A percentile compares a stretch with the other conserved stretches of the same genome.
Conservation (phyloP, 805 yeast genomes). For the Metschnikowia anglica region DNA sequence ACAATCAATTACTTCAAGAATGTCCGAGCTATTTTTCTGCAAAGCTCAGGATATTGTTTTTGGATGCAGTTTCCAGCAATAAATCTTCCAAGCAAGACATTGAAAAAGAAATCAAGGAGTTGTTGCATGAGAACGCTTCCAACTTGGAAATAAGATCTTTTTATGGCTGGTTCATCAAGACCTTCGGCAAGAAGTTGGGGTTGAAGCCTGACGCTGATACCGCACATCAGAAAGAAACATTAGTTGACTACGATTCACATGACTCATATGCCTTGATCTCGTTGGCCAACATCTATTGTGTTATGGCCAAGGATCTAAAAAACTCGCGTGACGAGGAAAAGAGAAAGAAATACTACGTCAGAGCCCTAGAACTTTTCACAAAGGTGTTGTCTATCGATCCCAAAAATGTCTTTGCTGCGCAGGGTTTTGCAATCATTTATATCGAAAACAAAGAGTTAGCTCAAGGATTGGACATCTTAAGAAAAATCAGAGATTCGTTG, state of each 20-base stretch:
- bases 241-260: constrained; percentile 79
- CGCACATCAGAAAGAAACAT: constrained; percentile 78
- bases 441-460: constrained; percentile 78
- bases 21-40: constrained; percentile 77
- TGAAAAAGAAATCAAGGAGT: constrained; percentile 50
- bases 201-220: constrained; percentile 61
- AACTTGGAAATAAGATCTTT: constrained; percentile 85
- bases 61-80: constrained; percentile 50
- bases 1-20: constrained; percentile 53
- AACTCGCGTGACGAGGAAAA: constrained; percentile 51
- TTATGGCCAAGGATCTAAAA: constrained; percentile 76
- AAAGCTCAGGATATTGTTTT: constrained; percentile 63
- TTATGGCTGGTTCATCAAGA: constrained; percentile 83
- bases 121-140: constrained; percentile 54
- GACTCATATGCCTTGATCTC: constrained; percentile 88
- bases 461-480: constrained; percentile 79
- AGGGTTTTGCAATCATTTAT: constrained; percentile 90
- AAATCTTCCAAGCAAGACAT: constrained; percentile 42
- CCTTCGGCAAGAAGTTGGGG: constrained; percentile 52
- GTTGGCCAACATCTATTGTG: constrained; percentile 81
- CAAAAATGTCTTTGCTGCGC: constrained; percentile 91
- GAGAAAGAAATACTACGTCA: constrained; percentile 69
- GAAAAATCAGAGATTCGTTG: constrained; percentile 86
- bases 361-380: constrained; percentile 90
- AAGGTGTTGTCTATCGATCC: constrained; percentile 86